phyloP scores from a whole-genome alignment of 176 grass and related monocot genomes.

The Miscanthus lutarioriparius region DNA sequence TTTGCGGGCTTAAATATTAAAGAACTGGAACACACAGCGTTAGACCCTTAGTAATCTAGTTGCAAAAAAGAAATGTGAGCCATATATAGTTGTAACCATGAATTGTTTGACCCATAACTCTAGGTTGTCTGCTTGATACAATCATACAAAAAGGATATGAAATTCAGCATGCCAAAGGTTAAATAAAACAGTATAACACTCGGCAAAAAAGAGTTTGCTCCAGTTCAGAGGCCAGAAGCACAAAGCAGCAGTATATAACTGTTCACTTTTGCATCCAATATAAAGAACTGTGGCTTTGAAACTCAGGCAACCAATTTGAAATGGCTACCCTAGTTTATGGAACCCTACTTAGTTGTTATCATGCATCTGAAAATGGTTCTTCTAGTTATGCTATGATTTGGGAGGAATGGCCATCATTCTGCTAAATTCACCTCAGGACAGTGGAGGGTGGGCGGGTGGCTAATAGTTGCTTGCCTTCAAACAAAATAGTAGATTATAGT shows the following conservation, averaged over 20 bases:
- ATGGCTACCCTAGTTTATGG: background rate
- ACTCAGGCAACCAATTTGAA: background rate
- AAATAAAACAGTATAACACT: background rate
- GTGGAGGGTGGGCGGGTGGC: background rate
- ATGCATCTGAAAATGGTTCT: background rate
- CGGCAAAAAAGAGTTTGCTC: background rate
- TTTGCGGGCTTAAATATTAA: background rate
- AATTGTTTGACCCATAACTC: background rate
- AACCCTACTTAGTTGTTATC: background rate
- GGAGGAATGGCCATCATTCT: background rate
- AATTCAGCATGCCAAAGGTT: background rate
- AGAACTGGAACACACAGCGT: background rate
- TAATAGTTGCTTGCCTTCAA: background rate
- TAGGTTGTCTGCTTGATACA: background rate
- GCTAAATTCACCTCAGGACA: background rate
- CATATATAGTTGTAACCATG: background rate
- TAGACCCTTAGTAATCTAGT: background rate
- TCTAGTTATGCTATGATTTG: background rate
- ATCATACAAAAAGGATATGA: background rate
- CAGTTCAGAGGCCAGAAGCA: background rate
- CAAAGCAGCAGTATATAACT: background rate
- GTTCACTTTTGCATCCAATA: background rate
- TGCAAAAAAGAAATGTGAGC: background rate
- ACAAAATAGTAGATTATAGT: background rate
- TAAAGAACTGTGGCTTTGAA: background rate